Evolutionary conservation across 1,139 yeast species (phyloP), one percentile per base, ranked within the genome.

Genomic region (Saccharomyces hybrid): DNA sequence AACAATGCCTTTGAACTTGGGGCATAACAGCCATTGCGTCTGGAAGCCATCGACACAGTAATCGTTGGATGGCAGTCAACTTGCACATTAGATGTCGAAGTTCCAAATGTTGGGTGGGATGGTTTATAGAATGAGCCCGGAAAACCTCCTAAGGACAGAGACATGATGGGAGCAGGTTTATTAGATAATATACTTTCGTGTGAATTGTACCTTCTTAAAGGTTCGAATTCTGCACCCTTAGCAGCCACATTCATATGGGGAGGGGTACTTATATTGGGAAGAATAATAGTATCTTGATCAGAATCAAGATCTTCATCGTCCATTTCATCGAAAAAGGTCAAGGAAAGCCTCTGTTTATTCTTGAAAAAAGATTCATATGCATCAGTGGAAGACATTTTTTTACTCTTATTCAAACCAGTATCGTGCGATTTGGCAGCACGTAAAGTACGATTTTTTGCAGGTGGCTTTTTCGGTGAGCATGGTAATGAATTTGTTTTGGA

Each of bases 131-230:
- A 28, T 30, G 31, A 28, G 20, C 20, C 20, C 20, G 20, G 20
- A 7, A 48, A 48, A 25, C 26, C 14, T 20, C 20, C 31, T 16
- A 26, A 3, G 5, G 6, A 8, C n/a, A 16, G 44, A 5, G 44
- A 38, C 25, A 28, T 26, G 13, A 16, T 2, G 13, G 47, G 16
- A 14, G 48, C 26, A n/a, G 51, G 52, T 34, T 57, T 61, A 4
- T 48, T 55, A 1, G 70, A 67, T 25, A 73, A 63, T 1, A 74
- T 65, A 58, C 77, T 73, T 54, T 74, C 77, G 57, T 72, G 73
- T 1, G 77, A 74, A 42, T 66, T 69, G 44, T 67, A 69, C 51
- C 68, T 67, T 52, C 70, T 56, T n/a, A 72, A 50, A 4, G 63
- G 64, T 32, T 60, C 60, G n/a, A 58, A 52, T 47, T 61, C 61